These are phyloP conservation scores for Heliamphora pulchella DNA, from an alignment of 179 eudicot species.

Conservation along the genomic window DNA sequence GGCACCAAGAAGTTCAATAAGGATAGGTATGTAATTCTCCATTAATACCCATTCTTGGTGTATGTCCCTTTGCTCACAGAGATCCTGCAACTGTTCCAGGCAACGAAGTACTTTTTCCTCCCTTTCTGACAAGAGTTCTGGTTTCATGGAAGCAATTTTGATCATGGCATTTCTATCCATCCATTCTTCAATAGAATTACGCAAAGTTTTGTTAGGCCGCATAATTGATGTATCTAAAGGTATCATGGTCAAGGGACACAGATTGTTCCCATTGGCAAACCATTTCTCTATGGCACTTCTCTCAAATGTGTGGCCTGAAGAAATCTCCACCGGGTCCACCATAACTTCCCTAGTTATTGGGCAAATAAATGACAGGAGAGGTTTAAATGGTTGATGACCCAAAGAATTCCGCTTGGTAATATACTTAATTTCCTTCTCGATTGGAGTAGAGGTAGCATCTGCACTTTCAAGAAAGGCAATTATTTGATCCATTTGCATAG, in stretches of 20 bases:
- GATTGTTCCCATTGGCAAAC: conserved; percentile 28
- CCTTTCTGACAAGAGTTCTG: conserved; percentile 18
- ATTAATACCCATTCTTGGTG: conserved; percentile 41
- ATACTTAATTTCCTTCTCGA: conserved; percentile 33
- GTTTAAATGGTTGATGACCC: conserved; percentile 41
- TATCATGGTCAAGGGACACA: conserved; percentile 33
- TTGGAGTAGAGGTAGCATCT: conserved; percentile 32
- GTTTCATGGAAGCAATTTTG: conserved; percentile 29
- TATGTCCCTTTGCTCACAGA: conserved; percentile 31
- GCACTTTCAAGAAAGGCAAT: conserved; percentile 36
- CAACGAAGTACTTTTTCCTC: conserved; percentile 32
- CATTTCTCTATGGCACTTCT: conserved; percentile 39
- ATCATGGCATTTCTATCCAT: conserved; percentile 39
- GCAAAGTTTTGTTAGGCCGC: conserved; percentile 39
- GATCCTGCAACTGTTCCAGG: conserved; percentile 28
- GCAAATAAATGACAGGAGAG: conserved; percentile 38
- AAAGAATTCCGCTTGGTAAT: conserved; percentile 32
- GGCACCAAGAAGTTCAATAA: conserved; percentile 27
- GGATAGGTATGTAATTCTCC: conserved; percentile 39
- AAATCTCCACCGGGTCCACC: conserved; percentile 40
- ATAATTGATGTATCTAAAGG: conserved; percentile 24
- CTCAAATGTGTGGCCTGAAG: conserved; percentile 41
- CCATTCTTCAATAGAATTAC: conserved; percentile 49
- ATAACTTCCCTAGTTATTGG: conserved; percentile 42
- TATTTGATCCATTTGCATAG: conserved; percentile 45